Base-by-base conservation (phyloP, 1,284 basidiomycete species). In the Rhodofomes roseus region DNA sequence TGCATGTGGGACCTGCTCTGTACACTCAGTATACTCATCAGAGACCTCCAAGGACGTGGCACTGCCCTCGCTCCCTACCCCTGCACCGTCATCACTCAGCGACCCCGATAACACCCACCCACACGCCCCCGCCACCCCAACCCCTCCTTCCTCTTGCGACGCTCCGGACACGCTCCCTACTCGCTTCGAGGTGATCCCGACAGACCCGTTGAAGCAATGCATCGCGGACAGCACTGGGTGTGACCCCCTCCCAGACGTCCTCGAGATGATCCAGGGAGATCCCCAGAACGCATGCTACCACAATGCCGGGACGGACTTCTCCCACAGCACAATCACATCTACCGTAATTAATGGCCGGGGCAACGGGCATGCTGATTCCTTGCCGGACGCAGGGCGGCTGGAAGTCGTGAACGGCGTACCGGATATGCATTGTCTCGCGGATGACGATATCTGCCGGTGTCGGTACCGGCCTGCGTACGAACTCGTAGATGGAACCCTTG, bases 401-500 rank as follows among this genome's bases (percentile, higher is more conserved):
- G 54, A 59, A 31, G 18, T 50, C 34, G 31, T 59, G 27, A 20
- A 44, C 12, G 54, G 46, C 4, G 54, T 37, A 18, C 40, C 57
- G 48, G 39, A 8, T 20, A 34, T 57, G 44, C 18, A 58, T 39
- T 67, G 67, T 60, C 37, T 60, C 9, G 66, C 58, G 36, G 64
- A 68, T 4, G 39, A 51, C 37, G 61, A 63, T 34, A 59, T 48
- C 36, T 66, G 67, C 52, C 56, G 43, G 55, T 60, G 59, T 61
- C 76, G 73, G 31, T 92, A 91, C 73, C 76, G 78, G 31, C 93
- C 93, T 0, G 93, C 93, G 0, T 92, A 93, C 74, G 87, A 92
- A 74, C 79, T 95, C 8, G 64, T 79, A 55, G 94, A 97, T 69
- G 91, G 83, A 12, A 77, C 76, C 25, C 78, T 92, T 55, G 95